A percentile compares a stretch with the other conserved stretches of the same genome.
These are phyloP conservation scores for Plantago major DNA, from an alignment of 257 asterid species.

Conservation along the genomic window DNA sequence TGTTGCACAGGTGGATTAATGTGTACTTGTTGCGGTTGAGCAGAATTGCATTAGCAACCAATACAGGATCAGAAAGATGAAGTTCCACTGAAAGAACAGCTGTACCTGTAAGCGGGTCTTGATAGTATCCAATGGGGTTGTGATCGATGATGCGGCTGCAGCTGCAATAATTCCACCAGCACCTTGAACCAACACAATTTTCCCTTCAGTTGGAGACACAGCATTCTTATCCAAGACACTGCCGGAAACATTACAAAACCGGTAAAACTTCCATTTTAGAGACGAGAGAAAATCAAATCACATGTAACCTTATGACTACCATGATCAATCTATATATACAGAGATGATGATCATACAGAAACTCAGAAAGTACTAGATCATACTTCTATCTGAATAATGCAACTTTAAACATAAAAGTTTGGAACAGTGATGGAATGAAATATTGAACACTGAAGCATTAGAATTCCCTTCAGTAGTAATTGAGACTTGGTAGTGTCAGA, in stretches of 20 bases:
- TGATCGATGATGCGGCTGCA: slow-evolving; percentile 83
- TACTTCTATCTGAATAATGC: not conserved
- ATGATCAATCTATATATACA: too few relatives aligned
- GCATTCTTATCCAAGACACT: slow-evolving; percentile 57
- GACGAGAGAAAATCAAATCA: too few relatives aligned
- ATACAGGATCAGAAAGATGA: not conserved
- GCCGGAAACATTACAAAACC: not conserved
- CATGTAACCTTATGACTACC: too few relatives aligned
- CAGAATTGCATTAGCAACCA: too few relatives aligned
- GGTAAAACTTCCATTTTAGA: not conserved
- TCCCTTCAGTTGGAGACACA: slow-evolving; percentile 59
- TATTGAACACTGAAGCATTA: not conserved
- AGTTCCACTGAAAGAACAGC: not conserved
- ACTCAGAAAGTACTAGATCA: slow-evolving; percentile 12
- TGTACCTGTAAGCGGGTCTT: slow-evolving; percentile 90
- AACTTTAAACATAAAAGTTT: not conserved
- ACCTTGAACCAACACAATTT: slow-evolving; percentile 75
- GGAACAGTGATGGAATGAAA: not conserved
- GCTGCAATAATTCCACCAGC: slow-evolving; percentile 93
- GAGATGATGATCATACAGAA: not conserved
- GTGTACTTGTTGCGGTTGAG: too few relatives aligned
- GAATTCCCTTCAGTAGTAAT: too few relatives aligned
- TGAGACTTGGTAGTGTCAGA: too few relatives aligned
- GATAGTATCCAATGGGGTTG: slow-evolving; percentile 92
- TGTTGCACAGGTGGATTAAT: too few relatives aligned